Base-by-base conservation (phyloP, 192 early-diverging fungal genomes). In the Mortierella alpina region DNA sequence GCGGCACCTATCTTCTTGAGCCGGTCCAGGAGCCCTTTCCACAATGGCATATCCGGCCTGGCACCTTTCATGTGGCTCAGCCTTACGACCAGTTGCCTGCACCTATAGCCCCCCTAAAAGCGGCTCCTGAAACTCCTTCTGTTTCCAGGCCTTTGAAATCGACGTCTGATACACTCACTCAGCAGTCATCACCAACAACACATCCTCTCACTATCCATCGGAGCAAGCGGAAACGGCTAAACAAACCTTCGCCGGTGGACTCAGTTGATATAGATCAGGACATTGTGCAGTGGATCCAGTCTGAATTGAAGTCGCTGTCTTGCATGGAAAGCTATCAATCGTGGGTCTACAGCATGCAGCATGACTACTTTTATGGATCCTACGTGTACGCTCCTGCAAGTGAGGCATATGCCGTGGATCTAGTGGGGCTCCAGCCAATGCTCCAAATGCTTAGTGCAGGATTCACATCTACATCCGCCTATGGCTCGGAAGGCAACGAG, bases 31-130 rank as follows among this genome's bases (percentile, higher is more conserved):
- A 52, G 53, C 64, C 61, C 0, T 18, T 72, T 7, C 7, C 40
- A 46, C 70, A 70, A 10, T 80, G 77, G 77, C 5, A 22, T 44
- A 17, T 72, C 18, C 77, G 77, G 17, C 66, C 77, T 51, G 77
- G 77, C 10, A 80, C 77, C 15, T 80, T 80, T 15, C 77, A 70
- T 17, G 77, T 80, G 0, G 54, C 77, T 5, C 23, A 46, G 14
- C 70, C 77, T 2, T 80, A 80, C 46, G 77, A 80, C 42, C 53
- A 42, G 39, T 11, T 59, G 20, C 2, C 17, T 0, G 3, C 18
- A 31, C 31, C 31, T 1, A 2, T 3, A 2, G 31, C 31, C 31
- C 31, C 31, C 31, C 31, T 31, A 31, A 31, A 31, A 31, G 31
- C 31, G 3, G 31, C 31, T 31, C 31, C 31, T 31, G 31, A 31